Evolutionary conservation across 169 alveolate species (phyloP).

Genomic region (Plasmodium relictum): DNA sequence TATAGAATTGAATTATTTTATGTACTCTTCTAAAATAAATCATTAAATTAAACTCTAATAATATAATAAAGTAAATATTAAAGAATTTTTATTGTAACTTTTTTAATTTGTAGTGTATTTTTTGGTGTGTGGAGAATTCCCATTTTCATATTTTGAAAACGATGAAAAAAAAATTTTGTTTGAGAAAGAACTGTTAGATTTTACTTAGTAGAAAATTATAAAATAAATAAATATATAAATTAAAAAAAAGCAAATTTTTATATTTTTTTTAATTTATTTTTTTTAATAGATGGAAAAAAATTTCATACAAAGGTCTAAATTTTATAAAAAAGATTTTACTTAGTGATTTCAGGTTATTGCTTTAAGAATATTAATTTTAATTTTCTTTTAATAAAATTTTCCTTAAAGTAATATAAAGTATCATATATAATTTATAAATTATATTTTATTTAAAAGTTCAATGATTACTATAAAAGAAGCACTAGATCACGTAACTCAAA

Average conservation of each 20-base stretch:
- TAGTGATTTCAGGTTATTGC: slow-evolving; percentile 29
- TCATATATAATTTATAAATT: background rate
- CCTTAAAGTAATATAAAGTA: background rate
- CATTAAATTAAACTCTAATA: background rate
- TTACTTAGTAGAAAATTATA: background rate
- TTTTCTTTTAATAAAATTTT: background rate
- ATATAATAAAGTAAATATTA: background rate
- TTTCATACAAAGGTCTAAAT: slow-evolving; percentile 44
- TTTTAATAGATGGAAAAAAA: slow-evolving; percentile 16
- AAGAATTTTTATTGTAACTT: background rate
- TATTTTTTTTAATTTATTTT: slow-evolving; percentile 2
- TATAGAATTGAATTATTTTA: slow-evolving; percentile 3
- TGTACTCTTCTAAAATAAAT: background rate
- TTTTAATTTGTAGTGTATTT: slow-evolving; percentile 39
- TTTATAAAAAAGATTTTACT: slow-evolving; percentile 47
- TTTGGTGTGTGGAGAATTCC: slow-evolving; percentile 45
- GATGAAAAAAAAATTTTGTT: slow-evolving; percentile 12
- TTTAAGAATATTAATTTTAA: background rate
- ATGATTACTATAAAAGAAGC: slow-evolving; percentile 51
- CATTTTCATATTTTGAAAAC: slow-evolving; percentile 25
- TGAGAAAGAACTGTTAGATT: slow-evolving; percentile 12
- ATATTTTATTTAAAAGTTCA: slow-evolving; percentile 18
- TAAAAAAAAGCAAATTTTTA: background rate
- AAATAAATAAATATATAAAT: slow-evolving; percentile 4
- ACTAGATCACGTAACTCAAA: slow-evolving; percentile 47